Evolutionary conservation across 495 filamentous ascomycete species (phyloP).

Genomic region (Pseudomonodictys pantanalensis): DNA sequence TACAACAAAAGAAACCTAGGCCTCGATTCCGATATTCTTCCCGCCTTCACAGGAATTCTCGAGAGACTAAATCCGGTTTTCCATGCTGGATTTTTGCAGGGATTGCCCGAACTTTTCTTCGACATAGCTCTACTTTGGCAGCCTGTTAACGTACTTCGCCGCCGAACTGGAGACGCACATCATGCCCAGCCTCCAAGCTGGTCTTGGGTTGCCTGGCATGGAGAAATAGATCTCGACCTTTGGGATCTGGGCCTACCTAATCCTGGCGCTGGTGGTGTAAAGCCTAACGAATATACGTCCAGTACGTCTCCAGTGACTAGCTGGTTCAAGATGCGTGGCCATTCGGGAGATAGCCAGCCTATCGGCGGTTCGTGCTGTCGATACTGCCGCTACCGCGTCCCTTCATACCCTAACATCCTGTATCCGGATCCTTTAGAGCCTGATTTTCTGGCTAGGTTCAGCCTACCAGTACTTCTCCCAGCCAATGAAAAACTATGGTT

Average conservation of each 20-base stretch:
- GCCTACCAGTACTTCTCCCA: not conserved
- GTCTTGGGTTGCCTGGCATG: not conserved
- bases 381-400: not conserved
- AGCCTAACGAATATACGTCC: not conserved
- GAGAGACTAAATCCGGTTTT: not conserved
- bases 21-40: not conserved
- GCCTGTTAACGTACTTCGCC: not conserved
- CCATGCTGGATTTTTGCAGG: not conserved
- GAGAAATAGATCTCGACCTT: not conserved
- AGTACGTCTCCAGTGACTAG: not conserved
- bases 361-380: not conserved
- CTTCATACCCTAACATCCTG: not conserved
- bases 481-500: not conserved
- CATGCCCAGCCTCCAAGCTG: not conserved
- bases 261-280: not conserved
- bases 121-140: not conserved
- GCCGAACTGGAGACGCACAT: not conserved
- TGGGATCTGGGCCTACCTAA: not conserved
- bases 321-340: not conserved
- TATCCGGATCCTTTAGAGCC: not conserved
- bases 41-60: not conserved
- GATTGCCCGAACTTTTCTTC: not conserved
- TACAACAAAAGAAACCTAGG: not conserved
- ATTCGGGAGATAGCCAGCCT: not conserved
- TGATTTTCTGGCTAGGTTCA: not conserved